These are phyloP conservation scores for Rhizophagus prolifer DNA, from an alignment of 192 early-diverging fungal genomes.

Conservation along the genomic window DNA sequence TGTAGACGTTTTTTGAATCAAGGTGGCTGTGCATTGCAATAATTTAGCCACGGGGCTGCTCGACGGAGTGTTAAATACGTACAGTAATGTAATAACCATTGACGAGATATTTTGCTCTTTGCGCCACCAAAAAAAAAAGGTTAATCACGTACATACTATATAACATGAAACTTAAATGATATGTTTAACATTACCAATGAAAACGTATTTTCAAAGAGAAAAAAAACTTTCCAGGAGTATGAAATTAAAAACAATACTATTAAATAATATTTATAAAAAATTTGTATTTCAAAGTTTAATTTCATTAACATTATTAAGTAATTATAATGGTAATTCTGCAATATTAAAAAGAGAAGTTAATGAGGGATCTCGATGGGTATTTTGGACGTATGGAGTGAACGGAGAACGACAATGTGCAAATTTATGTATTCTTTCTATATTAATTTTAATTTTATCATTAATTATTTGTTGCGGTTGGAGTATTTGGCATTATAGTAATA, in stretches of 20 bases:
- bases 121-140: too few relatives aligned
- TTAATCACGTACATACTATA: too few relatives aligned
- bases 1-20: too few relatives aligned
- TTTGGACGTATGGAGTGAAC: background rate
- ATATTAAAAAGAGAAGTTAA: background rate
- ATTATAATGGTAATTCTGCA: background rate
- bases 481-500: background rate
- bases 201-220: too few relatives aligned
- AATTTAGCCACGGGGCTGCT: too few relatives aligned
- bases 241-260: background rate
- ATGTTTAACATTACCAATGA: too few relatives aligned
- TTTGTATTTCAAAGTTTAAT: background rate
- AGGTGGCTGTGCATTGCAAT: too few relatives aligned
- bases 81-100: too few relatives aligned
- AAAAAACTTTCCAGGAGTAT: background rate
- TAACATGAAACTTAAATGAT: too few relatives aligned
- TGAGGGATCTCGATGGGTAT: background rate
- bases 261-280: background rate
- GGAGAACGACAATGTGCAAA: background rate
- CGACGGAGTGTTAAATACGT: too few relatives aligned
- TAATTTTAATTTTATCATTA: background rate
- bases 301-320: background rate
- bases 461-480: background rate
- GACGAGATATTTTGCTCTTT: too few relatives aligned
- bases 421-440: background rate